Conservation (phyloP, 305 asterid species). For the Solanum hybrid region DNA sequence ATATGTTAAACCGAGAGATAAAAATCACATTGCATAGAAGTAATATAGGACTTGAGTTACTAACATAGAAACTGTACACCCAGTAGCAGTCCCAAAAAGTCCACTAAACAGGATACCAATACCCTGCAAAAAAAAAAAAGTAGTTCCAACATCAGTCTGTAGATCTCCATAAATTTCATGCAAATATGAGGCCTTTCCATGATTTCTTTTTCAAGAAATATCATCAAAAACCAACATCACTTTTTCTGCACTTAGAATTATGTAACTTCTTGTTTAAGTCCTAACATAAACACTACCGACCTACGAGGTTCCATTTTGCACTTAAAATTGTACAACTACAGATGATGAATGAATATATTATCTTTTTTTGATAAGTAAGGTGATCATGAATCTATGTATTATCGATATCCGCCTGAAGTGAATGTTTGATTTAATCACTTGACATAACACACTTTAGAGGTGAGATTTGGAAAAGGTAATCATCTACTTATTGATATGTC, state of each 20-base stretch:
- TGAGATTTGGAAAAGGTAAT: neutral
- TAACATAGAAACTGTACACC: slow-evolving; percentile 86
- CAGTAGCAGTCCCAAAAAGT: slow-evolving; percentile 74
- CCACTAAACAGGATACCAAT: slow-evolving; percentile 81
- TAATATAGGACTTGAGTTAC: slow-evolving; percentile 5
- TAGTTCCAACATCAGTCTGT: neutral
- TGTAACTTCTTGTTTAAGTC: neutral
- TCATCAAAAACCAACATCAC: neutral
- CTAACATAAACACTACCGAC: neutral
- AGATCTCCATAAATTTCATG: neutral
- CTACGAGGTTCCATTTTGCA: neutral
- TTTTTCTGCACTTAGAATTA: neutral
- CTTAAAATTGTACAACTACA: neutral
- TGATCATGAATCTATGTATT: neutral
- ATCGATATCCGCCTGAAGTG: neutral
- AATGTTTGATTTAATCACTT: neutral
- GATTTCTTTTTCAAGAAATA: neutral
- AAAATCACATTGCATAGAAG: neutral
- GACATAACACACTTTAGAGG: neutral
- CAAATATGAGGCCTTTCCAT: neutral
- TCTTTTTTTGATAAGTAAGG: neutral
- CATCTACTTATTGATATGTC: neutral
- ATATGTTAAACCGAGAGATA: neutral
- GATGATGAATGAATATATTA: neutral
- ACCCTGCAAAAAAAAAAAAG: slow-evolving; percentile 33